Percentiles rank a stretch among this genome's conserved stretches.
These are phyloP conservation scores for Verruconis gallopava DNA, from an alignment of 2,329 filamentous ascomycete genomes.

Conservation along the genomic window DNA sequence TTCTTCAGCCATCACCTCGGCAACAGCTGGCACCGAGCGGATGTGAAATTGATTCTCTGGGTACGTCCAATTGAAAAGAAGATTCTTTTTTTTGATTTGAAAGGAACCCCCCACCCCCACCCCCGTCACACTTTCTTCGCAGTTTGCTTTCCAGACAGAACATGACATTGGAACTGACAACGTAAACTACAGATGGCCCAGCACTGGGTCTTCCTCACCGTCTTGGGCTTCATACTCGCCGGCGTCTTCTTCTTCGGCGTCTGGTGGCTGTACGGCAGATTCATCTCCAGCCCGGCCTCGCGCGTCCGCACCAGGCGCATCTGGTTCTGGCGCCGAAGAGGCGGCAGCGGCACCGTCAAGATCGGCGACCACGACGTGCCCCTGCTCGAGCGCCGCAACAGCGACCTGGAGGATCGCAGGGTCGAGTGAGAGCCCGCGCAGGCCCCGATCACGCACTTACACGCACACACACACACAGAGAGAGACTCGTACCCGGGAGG, in stretches of 20 bases:
- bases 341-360: neutral
- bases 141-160: slow-evolving; percentile 4
- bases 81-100: too few species aligned
- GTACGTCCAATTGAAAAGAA: too few species aligned
- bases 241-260: slow-evolving; percentile 37
- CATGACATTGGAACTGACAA: neutral
- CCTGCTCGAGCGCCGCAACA: neutral
- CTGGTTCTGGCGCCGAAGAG: neutral
- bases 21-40: slow-evolving; percentile 52
- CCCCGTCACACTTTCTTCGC: neutral
- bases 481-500: too few species aligned
- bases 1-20: slow-evolving; percentile 57
- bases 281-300: slow-evolving; percentile 8
- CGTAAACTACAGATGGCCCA: slow-evolving; percentile 30
- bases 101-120: too few species aligned
- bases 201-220: slow-evolving; percentile 43
- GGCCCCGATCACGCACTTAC: too few species aligned
- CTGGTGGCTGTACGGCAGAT: slow-evolving; percentile 39
- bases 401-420: neutral
- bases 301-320: neutral
- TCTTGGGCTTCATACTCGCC: slow-evolving; percentile 39
- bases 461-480: too few species aligned
- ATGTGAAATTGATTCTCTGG: slow-evolving; percentile 54
- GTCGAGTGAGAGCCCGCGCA: neutral
- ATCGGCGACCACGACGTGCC: neutral